Evolutionary conservation across 108 stramenopile genomes (phyloP).

Genomic region (Conticribra guillardii): DNA sequence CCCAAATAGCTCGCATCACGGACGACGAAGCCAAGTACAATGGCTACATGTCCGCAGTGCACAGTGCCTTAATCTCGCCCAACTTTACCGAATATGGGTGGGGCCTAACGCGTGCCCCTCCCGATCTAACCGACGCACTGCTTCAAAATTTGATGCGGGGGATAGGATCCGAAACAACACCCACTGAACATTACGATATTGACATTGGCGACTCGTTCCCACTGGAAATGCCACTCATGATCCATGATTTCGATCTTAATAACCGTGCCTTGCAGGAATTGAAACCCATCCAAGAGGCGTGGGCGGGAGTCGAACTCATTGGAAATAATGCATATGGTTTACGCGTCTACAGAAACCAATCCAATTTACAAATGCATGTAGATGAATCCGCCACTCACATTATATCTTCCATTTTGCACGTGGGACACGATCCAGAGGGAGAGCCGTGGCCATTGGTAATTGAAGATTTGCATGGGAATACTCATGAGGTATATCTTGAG

Average conservation of each 20-base stretch:
- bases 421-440: slow-evolving; percentile 48
- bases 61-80: slow-evolving; percentile 47
- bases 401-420: slow-evolving; percentile 57
- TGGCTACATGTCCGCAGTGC: slow-evolving; percentile 37
- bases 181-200: slow-evolving; percentile 8
- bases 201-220: slow-evolving; percentile 10
- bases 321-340: slow-evolving; percentile 56
- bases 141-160: slow-evolving; percentile 9
- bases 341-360: slow-evolving; percentile 57
- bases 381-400: slow-evolving; percentile 64
- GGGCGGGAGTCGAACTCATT: slow-evolving; percentile 30
- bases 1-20: slow-evolving; percentile 36
- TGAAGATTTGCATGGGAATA: slow-evolving; percentile 64
- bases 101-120: slow-evolving; percentile 66
- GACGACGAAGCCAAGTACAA: slow-evolving; percentile 55
- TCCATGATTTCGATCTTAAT: slow-evolving; percentile 17
- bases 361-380: slow-evolving; percentile 61
- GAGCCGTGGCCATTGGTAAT: slow-evolving; percentile 60
- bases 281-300: slow-evolving; percentile 55
- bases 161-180: slow-evolving; percentile 8
- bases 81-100: slow-evolving; percentile 83
- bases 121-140: slow-evolving; percentile 59
- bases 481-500: slow-evolving; percentile 36
- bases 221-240: slow-evolving; percentile 9
- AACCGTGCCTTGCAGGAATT: slow-evolving; percentile 13